Conservation (phyloP, 495 filamentous ascomycete species). For the Aspergillus bridgeri region DNA sequence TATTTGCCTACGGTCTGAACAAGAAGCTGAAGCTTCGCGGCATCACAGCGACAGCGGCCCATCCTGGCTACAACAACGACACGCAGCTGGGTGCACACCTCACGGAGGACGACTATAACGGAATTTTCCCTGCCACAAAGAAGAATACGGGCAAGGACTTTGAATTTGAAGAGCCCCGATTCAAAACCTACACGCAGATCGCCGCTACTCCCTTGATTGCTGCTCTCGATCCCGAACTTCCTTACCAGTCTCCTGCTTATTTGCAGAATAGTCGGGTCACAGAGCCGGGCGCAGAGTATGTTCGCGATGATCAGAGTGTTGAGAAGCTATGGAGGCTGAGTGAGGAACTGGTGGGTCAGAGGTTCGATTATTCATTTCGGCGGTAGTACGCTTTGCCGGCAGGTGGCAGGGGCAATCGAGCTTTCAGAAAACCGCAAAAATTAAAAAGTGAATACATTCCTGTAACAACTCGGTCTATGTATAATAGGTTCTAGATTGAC, state of each 20-base stretch:
- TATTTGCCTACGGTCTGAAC: constrained; percentile 1
- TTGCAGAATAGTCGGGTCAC: neutral
- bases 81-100: neutral
- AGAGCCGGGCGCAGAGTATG: neutral
- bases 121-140: neutral
- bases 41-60: neutral
- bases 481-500: too few relatives aligned
- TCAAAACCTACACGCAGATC: neutral
- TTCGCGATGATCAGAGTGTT: neutral
- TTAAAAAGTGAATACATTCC: too few relatives aligned
- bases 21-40: neutral
- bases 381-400: too few relatives aligned
- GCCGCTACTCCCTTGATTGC: neutral
- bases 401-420: too few relatives aligned
- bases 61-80: neutral
- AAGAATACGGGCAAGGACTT: neutral
- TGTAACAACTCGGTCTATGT: too few relatives aligned
- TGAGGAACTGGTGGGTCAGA: constrained; percentile 1
- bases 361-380: constrained; percentile 4
- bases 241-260: neutral
- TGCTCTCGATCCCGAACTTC: neutral
- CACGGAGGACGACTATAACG: neutral
- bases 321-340: constrained; percentile 5
- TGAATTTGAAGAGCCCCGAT: neutral
- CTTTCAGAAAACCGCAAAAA: too few relatives aligned